Evolutionary conservation across 2,329 filamentous ascomycete species (phyloP).

Genomic region (Dactylellina parvicollis): DNA sequence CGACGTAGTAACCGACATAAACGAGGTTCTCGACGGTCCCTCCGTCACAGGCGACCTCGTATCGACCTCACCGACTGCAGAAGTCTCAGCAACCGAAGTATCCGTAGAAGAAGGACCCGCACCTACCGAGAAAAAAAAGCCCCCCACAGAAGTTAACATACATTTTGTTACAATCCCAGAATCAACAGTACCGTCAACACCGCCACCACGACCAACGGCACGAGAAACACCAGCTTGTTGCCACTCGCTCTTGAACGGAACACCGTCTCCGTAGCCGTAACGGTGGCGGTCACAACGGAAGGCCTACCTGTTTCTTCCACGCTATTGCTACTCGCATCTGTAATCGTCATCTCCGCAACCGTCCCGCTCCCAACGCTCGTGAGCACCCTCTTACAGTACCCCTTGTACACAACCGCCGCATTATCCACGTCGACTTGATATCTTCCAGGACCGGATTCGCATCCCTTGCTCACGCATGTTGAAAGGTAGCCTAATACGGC

Average conservation of each 20-base stretch:
- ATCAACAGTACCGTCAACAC: constrained; percentile 10
- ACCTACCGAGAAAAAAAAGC: constrained; percentile 16
- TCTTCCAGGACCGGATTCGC: neutral
- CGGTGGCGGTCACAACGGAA: constrained; percentile 29
- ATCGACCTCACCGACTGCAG: neutral
- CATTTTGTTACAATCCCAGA: constrained; percentile 15
- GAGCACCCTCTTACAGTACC: constrained; percentile 21
- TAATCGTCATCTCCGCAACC: neutral
- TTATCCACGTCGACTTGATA: constrained; percentile 13
- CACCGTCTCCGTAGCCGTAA: constrained; percentile 18
- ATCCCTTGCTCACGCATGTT: constrained; percentile 31
- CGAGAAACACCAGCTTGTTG: neutral
- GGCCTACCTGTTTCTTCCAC: constrained; percentile 28
- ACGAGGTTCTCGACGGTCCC: neutral
- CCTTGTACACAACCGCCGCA: constrained; percentile 18
- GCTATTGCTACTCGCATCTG: neutral
- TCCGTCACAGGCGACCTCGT: neutral
- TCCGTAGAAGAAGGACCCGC: constrained; percentile 11
- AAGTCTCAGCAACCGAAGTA: constrained; percentile 17
- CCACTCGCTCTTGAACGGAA: neutral
- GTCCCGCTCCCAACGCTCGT: neutral
- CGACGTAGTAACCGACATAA: neutral
- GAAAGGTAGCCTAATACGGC: constrained; percentile 27
- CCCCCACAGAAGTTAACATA: neutral
- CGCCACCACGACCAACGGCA: neutral